These are phyloP conservation scores for Sicyos edulis DNA, from an alignment of 306 rosid species.

Conservation along the genomic window DNA sequence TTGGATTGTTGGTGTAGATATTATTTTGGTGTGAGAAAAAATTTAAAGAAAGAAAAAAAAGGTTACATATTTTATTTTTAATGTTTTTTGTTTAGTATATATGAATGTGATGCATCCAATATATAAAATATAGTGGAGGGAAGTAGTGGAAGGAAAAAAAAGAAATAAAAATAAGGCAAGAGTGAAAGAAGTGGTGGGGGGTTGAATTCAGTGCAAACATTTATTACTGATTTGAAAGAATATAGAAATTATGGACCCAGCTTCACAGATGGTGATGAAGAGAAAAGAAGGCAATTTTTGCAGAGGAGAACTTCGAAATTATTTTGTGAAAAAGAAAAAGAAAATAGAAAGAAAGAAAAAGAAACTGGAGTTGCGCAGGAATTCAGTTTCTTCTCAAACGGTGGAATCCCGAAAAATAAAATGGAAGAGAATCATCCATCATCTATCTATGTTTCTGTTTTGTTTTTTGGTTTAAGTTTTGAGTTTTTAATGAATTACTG, in stretches of 20 bases:
- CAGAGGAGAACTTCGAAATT: neutral
- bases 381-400: neutral
- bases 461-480: neutral
- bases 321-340: neutral
- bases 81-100: neutral
- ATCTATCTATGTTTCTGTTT: neutral
- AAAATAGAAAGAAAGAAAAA: neutral
- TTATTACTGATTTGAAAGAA: slow-evolving; percentile 41
- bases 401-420: neutral
- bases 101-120: neutral
- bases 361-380: neutral
- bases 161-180: neutral
- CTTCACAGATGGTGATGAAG: neutral
- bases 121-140: slow-evolving; percentile 20
- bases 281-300: slow-evolving; percentile 8
- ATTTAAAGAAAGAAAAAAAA: neutral
- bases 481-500: neutral
- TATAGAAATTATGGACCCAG: slow-evolving; percentile 42
- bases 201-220: slow-evolving; percentile 47
- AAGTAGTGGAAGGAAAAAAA: neutral
- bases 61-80: slow-evolving; percentile 1
- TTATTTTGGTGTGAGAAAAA: slow-evolving; percentile 26
- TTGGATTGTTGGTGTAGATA: slow-evolving; percentile 28
- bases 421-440: neutral
- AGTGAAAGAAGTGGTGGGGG: slow-evolving; percentile 35